These are phyloP conservation scores for Corymbia calophylla DNA, from an alignment of 441 rosid species.

Conservation along the genomic window DNA sequence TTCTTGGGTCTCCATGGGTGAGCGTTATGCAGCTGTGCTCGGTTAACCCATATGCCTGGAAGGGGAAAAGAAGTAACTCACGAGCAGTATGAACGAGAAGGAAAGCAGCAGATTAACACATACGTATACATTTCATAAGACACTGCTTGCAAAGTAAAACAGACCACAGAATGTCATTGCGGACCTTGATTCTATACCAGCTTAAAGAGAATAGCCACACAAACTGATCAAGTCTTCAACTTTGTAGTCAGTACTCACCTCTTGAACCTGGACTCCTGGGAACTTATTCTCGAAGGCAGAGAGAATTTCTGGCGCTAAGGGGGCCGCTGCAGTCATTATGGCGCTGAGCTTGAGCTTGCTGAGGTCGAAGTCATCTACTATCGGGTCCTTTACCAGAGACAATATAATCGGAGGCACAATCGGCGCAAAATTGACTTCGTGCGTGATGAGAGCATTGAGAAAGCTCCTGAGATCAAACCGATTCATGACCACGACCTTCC, in stretches of 20 bases:
- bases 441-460: constrained; percentile 54
- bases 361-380: constrained; percentile 80
- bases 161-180: background rate
- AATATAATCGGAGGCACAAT: constrained; percentile 82
- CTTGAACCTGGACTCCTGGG: constrained; percentile 80
- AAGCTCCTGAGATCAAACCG: constrained; percentile 69
- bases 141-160: background rate
- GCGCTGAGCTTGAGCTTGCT: constrained; percentile 66
- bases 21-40: constrained; percentile 97
- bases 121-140: background rate
- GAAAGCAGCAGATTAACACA: background rate
- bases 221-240: background rate
- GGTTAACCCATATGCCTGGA: constrained; percentile 87
- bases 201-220: background rate
- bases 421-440: constrained; percentile 82
- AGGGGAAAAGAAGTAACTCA: background rate
- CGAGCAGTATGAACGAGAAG: background rate
- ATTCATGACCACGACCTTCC: constrained; percentile 79
- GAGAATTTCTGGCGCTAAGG: constrained; percentile 78
- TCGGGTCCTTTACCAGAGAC: constrained; percentile 70
- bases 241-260: constrained; percentile 27
- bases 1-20: constrained; percentile 57
- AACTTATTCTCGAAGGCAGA: constrained; percentile 66
- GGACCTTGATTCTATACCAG: background rate
- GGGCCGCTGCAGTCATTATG: constrained; percentile 87